These are phyloP conservation scores for Colletotrichum tofieldiae DNA, from an alignment of 2,329 filamentous ascomycete species.

Conservation along the genomic window DNA sequence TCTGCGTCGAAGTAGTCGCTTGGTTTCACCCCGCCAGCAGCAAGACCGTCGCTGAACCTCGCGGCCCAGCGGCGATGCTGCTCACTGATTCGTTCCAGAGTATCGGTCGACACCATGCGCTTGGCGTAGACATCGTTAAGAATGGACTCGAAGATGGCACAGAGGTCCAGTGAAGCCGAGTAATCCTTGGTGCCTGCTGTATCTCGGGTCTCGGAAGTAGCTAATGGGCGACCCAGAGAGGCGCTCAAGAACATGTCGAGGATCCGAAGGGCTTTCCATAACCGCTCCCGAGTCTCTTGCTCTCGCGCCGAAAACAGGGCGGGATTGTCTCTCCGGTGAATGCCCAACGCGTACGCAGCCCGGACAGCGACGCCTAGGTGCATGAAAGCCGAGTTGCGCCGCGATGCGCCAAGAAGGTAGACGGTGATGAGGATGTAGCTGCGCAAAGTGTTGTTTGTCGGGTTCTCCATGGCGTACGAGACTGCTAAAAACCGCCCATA, in stretches of 20 bases:
- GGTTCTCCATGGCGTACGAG: slow-evolving; percentile 54
- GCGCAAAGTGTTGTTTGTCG: slow-evolving; percentile 53
- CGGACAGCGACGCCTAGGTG: slow-evolving; percentile 55
- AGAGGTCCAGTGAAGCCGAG: slow-evolving; percentile 52
- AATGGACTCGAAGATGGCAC: slow-evolving; percentile 55
- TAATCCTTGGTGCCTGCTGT: slow-evolving; percentile 44
- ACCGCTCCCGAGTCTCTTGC: slow-evolving; percentile 48
- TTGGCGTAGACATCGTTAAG: slow-evolving; percentile 54
- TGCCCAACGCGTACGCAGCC: slow-evolving; percentile 55
- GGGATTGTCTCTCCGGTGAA: slow-evolving; percentile 51
- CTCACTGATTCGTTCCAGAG: slow-evolving; percentile 47
- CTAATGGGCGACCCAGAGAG: slow-evolving; percentile 52
- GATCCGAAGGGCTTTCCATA: slow-evolving; percentile 54
- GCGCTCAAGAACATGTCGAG: slow-evolving; percentile 54
- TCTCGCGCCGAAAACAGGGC: slow-evolving; percentile 48
- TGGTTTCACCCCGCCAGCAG: slow-evolving; percentile 42
- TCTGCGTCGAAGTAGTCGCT: slow-evolving; percentile 37
- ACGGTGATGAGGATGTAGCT: slow-evolving; percentile 54
- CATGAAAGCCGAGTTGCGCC: slow-evolving; percentile 57
- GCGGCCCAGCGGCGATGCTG: slow-evolving; percentile 49
- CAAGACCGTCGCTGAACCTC: slow-evolving; percentile 42
- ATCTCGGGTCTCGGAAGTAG: slow-evolving; percentile 50
- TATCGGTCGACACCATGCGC: slow-evolving; percentile 49
- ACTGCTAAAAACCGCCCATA: slow-evolving; percentile 54
- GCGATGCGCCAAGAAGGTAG: slow-evolving; percentile 54